phyloP scores from a whole-genome alignment of 1,284 basidiomycete genomes.

The Leccinum fallax region DNA sequence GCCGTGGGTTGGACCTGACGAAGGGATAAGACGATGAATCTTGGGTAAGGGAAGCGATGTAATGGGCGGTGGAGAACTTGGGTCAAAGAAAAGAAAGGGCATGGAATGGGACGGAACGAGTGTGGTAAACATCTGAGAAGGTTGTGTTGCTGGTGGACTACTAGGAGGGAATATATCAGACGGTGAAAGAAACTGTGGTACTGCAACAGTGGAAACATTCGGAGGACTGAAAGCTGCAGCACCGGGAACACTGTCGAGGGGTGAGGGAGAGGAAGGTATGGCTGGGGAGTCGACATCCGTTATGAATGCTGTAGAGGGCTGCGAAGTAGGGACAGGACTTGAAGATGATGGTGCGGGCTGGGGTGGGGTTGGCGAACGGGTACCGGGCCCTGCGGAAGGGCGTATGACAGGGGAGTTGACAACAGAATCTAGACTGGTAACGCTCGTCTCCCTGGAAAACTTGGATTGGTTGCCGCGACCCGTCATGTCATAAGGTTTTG shows the following conservation, averaged over 20 bases:
- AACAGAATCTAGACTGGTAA: constrained; percentile 53
- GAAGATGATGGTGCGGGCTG: constrained; percentile 19
- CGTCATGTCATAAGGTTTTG: constrained; percentile 60
- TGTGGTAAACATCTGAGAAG: constrained; percentile 21
- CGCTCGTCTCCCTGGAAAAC: constrained; percentile 53
- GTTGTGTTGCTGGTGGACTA: constrained; percentile 17
- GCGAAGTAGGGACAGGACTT: constrained; percentile 15
- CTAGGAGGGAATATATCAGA: constrained; percentile 24
- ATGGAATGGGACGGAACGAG: constrained; percentile 33
- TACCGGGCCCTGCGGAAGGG: constrained; percentile 41
- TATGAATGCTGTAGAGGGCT: constrained; percentile 7
- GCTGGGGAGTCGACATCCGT: constrained; percentile 10
- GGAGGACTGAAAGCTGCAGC: constrained; percentile 16
- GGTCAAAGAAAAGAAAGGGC: constrained; percentile 65
- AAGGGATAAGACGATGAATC: constrained; percentile 87
- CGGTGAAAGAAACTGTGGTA: constrained; percentile 20
- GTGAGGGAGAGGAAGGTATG: constrained; percentile 13
- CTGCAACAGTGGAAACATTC: constrained; percentile 16
- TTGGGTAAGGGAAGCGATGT: constrained; percentile 57
- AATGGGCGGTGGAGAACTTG: constrained; percentile 47
- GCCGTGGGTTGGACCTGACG: constrained; percentile 88
- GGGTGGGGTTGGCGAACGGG: constrained; percentile 53
- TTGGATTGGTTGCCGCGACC: constrained; percentile 43
- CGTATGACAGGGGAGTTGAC: constrained; percentile 42
- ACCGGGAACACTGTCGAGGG: constrained; percentile 8